Evolutionary conservation across 1,284 basidiomycete genomes (phyloP), one percentile per base, ranked within the genome.

Genomic region (Macrocybe sp.): DNA sequence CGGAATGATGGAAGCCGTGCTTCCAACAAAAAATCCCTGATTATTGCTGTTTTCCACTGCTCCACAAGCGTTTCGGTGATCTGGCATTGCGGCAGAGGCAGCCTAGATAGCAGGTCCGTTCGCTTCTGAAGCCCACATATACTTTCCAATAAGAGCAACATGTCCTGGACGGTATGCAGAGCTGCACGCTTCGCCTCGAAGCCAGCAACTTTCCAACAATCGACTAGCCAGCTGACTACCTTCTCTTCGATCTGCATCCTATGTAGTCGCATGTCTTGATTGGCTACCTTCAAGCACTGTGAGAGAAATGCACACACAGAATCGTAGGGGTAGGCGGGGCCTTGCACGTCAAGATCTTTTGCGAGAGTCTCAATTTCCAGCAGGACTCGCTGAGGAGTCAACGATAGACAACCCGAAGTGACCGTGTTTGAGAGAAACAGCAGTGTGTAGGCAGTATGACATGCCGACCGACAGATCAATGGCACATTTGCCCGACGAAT

Each of bases 311-410:
- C 69, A 68, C 92, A 95, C 22, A 94, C 88, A 0, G 93, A 82
- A 58, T 98, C 95, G 56, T 78, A 86, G 0, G 92, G 89, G 54
- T 79, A 83, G 2, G 82, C 69, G 1, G 94, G 93, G 0, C 92
- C 92, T 64, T 96, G 92, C 10, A 95, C 76, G 55, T 92, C 85
- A 47, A 97, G 70, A 55, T 92, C 88, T 53, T 83, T 84, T 1
- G 84, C 75, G 41, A 97, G 68, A 0, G 73, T 69, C 59, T 92
- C 88, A 41, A 97, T 79, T 59, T 92, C 89, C 1, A 69, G 60
- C 8, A 87, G 67, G 34, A 86, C 66, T 3, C 74, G 74, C 8
- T 81, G 77, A 7, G 73, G 64, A 1, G 80, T 73, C 31, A 95
- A 67, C 32, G 65, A 49, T 41, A 61, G 56, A 37, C 51, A 55